Evolutionary conservation across 228 moss, liverwort and hornwort species (phyloP).

Genomic region (Sphagnum fallax): DNA sequence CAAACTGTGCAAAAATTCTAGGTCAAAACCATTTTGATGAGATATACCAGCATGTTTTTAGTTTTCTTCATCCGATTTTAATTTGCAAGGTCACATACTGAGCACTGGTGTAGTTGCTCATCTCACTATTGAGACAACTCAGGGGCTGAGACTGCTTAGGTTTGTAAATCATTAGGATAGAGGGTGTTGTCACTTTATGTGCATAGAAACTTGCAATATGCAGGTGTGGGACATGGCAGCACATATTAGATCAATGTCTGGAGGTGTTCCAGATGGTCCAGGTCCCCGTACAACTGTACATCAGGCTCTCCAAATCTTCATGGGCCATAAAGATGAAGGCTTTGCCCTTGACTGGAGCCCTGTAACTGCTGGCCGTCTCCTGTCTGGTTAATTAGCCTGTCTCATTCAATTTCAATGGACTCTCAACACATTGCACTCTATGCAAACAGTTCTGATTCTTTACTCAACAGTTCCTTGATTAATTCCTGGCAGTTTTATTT

Average conservation of each 20-base stretch:
- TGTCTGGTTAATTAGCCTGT: slow-evolving; percentile 47
- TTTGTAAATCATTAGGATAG: too few species aligned
- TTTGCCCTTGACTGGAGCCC: slow-evolving; percentile 95
- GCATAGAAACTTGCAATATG: background rate
- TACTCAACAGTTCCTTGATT: too few species aligned
- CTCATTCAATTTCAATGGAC: background rate
- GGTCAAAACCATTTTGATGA: too few species aligned
- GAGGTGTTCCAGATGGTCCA: slow-evolving; percentile 24
- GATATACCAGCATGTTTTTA: too few species aligned
- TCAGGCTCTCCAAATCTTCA: slow-evolving; percentile 77
- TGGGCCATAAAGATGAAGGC: slow-evolving; percentile 89
- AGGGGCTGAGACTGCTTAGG: too few species aligned
- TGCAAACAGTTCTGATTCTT: background rate
- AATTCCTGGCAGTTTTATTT: too few species aligned
- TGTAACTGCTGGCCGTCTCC: slow-evolving; percentile 70
- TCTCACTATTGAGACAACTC: too few species aligned
- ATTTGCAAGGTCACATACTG: too few species aligned
- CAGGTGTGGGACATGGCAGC: slow-evolving; percentile 91
- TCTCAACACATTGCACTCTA: background rate
- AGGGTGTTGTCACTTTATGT: too few species aligned
- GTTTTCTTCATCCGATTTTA: too few species aligned
- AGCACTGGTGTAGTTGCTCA: too few species aligned
- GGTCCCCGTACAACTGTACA: slow-evolving; percentile 35
- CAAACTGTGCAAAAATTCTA: too few species aligned
- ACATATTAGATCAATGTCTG: slow-evolving; percentile 73